A percentile compares a stretch with the other conserved stretches of the same genome.
Conservation (phyloP, 1,284 basidiomycete genomes). For the Leccinum subfulvum region DNA sequence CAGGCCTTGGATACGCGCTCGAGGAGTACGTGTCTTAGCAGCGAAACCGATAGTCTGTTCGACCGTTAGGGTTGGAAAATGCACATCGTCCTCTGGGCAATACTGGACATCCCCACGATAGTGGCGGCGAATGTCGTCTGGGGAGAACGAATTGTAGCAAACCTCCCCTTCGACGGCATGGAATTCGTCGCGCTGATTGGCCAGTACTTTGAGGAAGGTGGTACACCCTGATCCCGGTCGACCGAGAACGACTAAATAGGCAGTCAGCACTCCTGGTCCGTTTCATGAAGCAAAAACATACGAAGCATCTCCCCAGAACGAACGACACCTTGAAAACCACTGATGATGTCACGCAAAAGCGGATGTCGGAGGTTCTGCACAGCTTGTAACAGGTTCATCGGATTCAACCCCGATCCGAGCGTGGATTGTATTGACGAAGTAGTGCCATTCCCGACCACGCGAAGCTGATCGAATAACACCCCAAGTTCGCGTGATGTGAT, state of each 20-base stretch:
- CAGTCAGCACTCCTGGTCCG: neutral
- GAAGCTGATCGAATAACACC: slow-evolving; percentile 36
- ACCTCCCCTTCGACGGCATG: slow-evolving; percentile 62
- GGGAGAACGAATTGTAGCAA: slow-evolving; percentile 63
- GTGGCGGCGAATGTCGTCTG: slow-evolving; percentile 49
- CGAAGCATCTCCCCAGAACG: slow-evolving; percentile 63
- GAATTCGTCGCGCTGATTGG: slow-evolving; percentile 66
- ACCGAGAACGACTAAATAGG: slow-evolving; percentile 55
- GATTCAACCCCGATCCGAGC: slow-evolving; percentile 42
- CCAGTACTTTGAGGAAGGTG: slow-evolving; percentile 70
- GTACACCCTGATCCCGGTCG: slow-evolving; percentile 71
- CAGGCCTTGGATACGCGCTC: slow-evolving; percentile 40
- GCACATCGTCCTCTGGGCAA: slow-evolving; percentile 71
- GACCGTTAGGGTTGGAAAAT: slow-evolving; percentile 76
- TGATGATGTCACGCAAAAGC: slow-evolving; percentile 44
- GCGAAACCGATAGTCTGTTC: slow-evolving; percentile 66
- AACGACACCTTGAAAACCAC: slow-evolving; percentile 50
- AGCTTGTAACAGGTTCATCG: slow-evolving; percentile 25
- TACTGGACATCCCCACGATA: slow-evolving; percentile 71
- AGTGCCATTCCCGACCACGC: slow-evolving; percentile 37
- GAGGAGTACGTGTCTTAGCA: slow-evolving; percentile 59
- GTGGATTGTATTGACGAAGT: slow-evolving; percentile 41
- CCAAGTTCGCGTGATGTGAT: slow-evolving; percentile 37
- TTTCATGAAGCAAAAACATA: slow-evolving; percentile 25
- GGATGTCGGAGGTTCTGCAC: slow-evolving; percentile 37